A percentile compares a stretch with the other conserved stretches of the same genome.
Conservation (phyloP, 306 rosid genomes). For the Aeschynomene evenia region DNA sequence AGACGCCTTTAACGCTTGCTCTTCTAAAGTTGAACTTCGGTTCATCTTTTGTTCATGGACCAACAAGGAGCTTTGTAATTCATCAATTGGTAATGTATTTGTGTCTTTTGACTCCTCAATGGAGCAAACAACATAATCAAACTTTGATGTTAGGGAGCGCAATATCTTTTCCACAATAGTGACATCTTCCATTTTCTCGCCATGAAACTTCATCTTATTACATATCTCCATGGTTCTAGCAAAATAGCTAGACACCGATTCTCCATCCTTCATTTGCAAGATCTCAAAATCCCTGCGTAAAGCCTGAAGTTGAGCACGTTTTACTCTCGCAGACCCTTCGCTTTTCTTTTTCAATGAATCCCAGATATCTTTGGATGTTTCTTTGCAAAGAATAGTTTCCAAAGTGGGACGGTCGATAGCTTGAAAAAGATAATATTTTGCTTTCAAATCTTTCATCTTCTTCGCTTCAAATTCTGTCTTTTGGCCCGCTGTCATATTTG, state of each 20-base stretch:
- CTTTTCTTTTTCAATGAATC: background rate
- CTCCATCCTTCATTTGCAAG: no score
- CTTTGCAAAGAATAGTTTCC: background rate
- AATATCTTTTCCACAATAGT: background rate
- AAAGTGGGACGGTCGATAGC: background rate
- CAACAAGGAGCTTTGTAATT: background rate
- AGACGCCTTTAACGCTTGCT: background rate
- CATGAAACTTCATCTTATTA: background rate
- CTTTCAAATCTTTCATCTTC: background rate
- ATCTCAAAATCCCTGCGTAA: no score
- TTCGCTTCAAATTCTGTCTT: background rate
- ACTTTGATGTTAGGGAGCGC: background rate
- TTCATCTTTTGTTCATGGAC: background rate
- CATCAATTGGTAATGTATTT: no score
- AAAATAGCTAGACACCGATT: no score
- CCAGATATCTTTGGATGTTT: background rate
- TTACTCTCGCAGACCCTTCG: background rate
- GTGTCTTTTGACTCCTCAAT: background rate
- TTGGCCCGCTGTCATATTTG: background rate
- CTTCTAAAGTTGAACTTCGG: background rate
- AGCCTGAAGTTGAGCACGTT: background rate
- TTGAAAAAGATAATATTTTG: background rate
- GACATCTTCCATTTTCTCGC: background rate
- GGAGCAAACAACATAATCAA: background rate
- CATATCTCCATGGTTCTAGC: background rate